A percentile compares a stretch with the other conserved stretches of the same genome.
Conservation (phyloP, 2,329 filamentous ascomycete species). For the Blumeriella jaapii region DNA sequence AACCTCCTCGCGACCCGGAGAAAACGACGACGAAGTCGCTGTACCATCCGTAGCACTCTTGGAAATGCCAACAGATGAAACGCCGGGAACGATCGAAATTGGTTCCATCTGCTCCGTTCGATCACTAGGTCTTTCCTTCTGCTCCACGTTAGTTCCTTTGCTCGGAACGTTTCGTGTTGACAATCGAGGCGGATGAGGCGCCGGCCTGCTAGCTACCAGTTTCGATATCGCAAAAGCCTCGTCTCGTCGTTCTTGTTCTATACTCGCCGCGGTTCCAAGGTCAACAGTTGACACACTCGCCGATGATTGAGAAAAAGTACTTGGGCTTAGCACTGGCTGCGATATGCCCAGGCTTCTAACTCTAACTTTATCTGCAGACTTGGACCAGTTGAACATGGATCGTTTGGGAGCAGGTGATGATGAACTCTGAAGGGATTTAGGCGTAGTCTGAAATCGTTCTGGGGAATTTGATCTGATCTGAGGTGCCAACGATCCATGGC, state of each 20-base stretch:
- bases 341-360: conserved; percentile 25
- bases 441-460: neutral
- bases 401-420: conserved; percentile 17
- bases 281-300: conserved; percentile 26
- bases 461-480: conserved; percentile 10
- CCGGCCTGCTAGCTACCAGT: conserved; percentile 17
- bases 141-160: conserved; percentile 14
- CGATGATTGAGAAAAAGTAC: conserved; percentile 15
- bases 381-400: conserved; percentile 19
- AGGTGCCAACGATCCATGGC: conserved; percentile 11
- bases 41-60: conserved; percentile 15
- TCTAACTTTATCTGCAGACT: conserved; percentile 14
- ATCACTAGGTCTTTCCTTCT: conserved; percentile 13
- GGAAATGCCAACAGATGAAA: conserved; percentile 10
- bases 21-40: conserved; percentile 25
- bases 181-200: conserved; percentile 15
- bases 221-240: conserved; percentile 16
- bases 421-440: neutral
- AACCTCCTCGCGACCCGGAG: conserved; percentile 25
- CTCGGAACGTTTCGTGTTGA: conserved; percentile 15
- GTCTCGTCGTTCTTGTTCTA: conserved; percentile 24
- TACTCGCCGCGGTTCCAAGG: conserved; percentile 23
- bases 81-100: conserved; percentile 13
- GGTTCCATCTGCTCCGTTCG: conserved; percentile 4
- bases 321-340: conserved; percentile 16